Conservation (phyloP, 306 rosid genomes). For the Glycyrrhiza uralensis region DNA sequence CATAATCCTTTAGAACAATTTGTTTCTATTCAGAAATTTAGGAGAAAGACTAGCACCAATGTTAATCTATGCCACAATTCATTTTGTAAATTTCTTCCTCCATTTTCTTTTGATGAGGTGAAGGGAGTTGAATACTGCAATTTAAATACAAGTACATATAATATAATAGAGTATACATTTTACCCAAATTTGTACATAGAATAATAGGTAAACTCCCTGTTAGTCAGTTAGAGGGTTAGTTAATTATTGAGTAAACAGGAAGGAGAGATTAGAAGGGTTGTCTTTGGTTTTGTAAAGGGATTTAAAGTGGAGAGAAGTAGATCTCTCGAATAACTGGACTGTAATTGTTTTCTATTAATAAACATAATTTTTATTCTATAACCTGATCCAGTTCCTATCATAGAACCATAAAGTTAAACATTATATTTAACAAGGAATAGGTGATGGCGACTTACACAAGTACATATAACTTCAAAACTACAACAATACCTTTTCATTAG, state of each 20-base stretch:
- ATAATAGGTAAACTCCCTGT: too few relatives aligned
- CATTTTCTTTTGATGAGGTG: background rate
- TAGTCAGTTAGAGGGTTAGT: too few relatives aligned
- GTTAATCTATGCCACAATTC: background rate
- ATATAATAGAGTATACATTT: background rate
- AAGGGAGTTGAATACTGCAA: background rate
- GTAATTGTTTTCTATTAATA: too few relatives aligned
- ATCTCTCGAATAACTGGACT: too few relatives aligned
- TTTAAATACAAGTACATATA: too few relatives aligned
- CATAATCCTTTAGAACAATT: background rate
- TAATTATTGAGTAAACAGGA: too few relatives aligned
- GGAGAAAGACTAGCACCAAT: background rate
- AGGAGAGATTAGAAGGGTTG: too few relatives aligned
- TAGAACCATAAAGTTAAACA: background rate
- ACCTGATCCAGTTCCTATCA: too few relatives aligned
- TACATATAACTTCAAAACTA: background rate
- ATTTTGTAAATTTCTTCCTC: background rate
- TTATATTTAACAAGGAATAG: background rate
- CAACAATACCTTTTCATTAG: slow-evolving; percentile 34
- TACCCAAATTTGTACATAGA: background rate
- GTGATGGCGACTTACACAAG: background rate
- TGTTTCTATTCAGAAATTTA: background rate
- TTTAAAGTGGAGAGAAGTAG: too few relatives aligned
- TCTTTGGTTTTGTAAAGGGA: too few relatives aligned
- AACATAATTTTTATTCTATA: too few relatives aligned